A percentile compares a stretch with the other conserved stretches of the same genome.
Conservation (phyloP, 768 basidiomycete genomes). For the Mycena sanguinolenta region DNA sequence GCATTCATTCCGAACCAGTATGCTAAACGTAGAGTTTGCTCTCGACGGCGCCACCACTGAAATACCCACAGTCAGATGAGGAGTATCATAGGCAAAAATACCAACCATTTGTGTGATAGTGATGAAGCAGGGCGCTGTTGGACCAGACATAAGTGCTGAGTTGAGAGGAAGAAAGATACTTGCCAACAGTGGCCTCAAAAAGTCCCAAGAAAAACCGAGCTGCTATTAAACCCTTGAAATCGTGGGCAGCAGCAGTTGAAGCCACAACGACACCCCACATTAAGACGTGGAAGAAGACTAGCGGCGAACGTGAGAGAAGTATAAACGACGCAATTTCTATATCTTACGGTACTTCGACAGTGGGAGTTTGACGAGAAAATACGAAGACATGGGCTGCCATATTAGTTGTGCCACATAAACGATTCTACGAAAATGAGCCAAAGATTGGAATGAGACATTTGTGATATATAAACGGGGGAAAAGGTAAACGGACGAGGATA, state of each 20-base stretch:
- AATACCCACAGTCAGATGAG: not conserved
- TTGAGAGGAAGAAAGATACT: slow-evolving; percentile 23
- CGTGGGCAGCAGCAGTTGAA: slow-evolving; percentile 52
- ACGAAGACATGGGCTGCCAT: slow-evolving; percentile 59
- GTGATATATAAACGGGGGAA: not conserved
- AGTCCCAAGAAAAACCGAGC: slow-evolving; percentile 60
- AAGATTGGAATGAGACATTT: not conserved
- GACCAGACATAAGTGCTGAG: not conserved
- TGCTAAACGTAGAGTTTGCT: slow-evolving; percentile 57
- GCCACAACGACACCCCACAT: slow-evolving; percentile 58
- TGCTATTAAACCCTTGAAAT: slow-evolving; percentile 56
- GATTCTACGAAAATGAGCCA: slow-evolving; percentile 47
- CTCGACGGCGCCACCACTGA: slow-evolving; percentile 63
- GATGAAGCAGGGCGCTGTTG: slow-evolving; percentile 61
- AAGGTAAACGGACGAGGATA: slow-evolving; percentile 35
- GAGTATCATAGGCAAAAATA: not conserved
- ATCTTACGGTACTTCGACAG: slow-evolving; percentile 55
- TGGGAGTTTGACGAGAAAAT: slow-evolving; percentile 55
- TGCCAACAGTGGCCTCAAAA: slow-evolving; percentile 61
- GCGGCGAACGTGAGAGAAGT: not conserved
- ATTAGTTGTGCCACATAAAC: slow-evolving; percentile 60
- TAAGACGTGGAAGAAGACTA: slow-evolving; percentile 54
- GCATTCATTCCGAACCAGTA: slow-evolving; percentile 62
- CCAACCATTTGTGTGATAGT: slow-evolving; percentile 59
- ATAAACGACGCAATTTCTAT: not conserved